Percentiles rank a stretch among this genome's conserved stretches.
phyloP scores from a whole-genome alignment of 331 rosid genomes.

The Pyrus hybrid region DNA sequence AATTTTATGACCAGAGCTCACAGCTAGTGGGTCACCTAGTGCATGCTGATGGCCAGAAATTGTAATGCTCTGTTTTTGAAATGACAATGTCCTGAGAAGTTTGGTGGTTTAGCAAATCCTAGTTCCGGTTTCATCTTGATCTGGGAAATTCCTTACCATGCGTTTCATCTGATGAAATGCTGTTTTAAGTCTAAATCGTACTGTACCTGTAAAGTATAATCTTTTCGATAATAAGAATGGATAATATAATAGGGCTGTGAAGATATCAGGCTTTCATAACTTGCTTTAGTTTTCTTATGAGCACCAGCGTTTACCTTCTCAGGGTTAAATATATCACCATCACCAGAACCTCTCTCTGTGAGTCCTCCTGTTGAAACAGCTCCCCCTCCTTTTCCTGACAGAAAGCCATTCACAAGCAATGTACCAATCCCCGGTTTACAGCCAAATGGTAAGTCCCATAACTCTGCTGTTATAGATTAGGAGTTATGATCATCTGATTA shows the following conservation, averaged over 20 bases:
- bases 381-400: constrained; percentile 27
- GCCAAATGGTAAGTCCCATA: constrained; percentile 35
- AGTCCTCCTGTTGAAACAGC: constrained; percentile 38
- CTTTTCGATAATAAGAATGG: neutral
- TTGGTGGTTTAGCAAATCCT: neutral
- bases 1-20: constrained; percentile 2
- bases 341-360: constrained; percentile 26
- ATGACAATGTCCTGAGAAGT: neutral
- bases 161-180: neutral
- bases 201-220: neutral
- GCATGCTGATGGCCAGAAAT: neutral
- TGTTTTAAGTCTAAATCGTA: neutral
- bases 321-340: constrained; percentile 40
- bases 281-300: constrained; percentile 15
- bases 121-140: constrained; percentile 7
- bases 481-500: constrained; percentile 4
- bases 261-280: neutral
- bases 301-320: neutral
- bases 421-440: constrained; percentile 39
- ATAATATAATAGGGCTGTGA: neutral
- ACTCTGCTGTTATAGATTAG: neutral
- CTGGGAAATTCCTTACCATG: neutral
- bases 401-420: constrained; percentile 29
- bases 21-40: constrained; percentile 1
- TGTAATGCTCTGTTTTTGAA: constrained; percentile 6